Conservation (phyloP, 495 filamentous ascomycete species). For the Parathielavia appendiculata region DNA sequence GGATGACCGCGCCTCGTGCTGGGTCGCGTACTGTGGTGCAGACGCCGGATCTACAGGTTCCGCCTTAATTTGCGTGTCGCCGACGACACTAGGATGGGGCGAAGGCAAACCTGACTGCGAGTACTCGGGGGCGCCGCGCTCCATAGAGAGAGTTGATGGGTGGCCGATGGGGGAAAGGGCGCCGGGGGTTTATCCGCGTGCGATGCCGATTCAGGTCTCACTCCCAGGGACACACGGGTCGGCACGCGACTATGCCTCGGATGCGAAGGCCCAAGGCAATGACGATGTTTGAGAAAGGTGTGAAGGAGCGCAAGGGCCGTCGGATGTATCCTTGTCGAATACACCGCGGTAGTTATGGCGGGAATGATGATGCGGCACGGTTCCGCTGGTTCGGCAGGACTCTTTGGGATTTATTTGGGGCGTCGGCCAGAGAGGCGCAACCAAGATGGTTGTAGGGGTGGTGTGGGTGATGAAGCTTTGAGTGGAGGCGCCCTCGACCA, state of each 20-base stretch:
- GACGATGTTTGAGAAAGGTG: background rate
- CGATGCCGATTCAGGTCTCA: background rate
- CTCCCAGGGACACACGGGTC: background rate
- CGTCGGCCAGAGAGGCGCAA: background rate
- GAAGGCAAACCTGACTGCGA: constrained; percentile 97
- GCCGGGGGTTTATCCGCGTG: background rate
- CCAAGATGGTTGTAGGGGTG: background rate
- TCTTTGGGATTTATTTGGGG: background rate
- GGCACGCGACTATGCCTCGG: background rate
- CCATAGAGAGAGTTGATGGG: constrained; percentile 52
- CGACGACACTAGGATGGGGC: constrained; percentile 67
- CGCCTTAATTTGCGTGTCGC: constrained; percentile 71
- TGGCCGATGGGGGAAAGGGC: background rate
- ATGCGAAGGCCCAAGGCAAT: background rate
- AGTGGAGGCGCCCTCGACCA: background rate
- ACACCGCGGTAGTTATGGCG: background rate
- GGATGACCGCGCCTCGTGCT: constrained; percentile 70
- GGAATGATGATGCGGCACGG: background rate
- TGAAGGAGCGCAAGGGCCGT: background rate
- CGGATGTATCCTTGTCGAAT: constrained; percentile 2
- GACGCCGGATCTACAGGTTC: constrained; percentile 79
- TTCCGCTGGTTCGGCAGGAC: background rate
- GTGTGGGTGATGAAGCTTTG: background rate
- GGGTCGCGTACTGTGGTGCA: constrained; percentile 67
- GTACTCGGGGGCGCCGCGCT: constrained; percentile 86